Base-by-base conservation (phyloP, 805 yeast genomes). In the Schwanniomyces occidentalis region DNA sequence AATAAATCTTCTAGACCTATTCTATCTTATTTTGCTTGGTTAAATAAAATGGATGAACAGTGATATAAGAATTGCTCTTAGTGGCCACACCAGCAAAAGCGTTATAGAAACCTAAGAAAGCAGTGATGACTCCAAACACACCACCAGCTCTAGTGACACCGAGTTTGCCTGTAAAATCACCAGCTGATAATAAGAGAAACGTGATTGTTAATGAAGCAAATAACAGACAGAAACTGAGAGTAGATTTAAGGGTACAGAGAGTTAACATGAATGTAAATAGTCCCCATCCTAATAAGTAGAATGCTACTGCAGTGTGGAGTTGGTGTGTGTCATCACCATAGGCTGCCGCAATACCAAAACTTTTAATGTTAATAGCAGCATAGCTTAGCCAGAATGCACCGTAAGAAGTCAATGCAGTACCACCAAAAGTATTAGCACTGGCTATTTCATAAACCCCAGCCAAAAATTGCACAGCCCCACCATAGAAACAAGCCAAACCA, bases 391-490 rank as follows among this genome's bases (percentile, higher is more conserved):
- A 64, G 42, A 64, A 64, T 4, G 61, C 60, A 7, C 71, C 71
- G 46, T 69, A 81, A 3, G 82, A 75, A 27, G 75, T 54, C 31
- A 82, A 65, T 2, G 85, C 85, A n/a, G 80, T 72, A 41, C 76
- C 84, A 64, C 82, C 86, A 63, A 82, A 82, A 17, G 83, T 75
- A 58, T 82, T 81, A 32, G 78, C 84, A 26, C 75, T 54, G 8
- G 76, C 75, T 45, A 80, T 62, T 58, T 80, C 85, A 84, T 84
- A 80, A 61, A 78, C 66, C 27, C 87, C 87, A 15, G 85, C 85
- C 16, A 75, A 56, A 18, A 80, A 49, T 60, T 81, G 86, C 24
- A 71, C 68, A 2, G 69, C 50, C 14, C 87, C 87, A 38, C 87
- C 88, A 44, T 81, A 81, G 51, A 80, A 80, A 44, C 71, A 61